Base-by-base conservation (phyloP, 495 filamentous ascomycete species). In the Entonaema liquescens region DNA sequence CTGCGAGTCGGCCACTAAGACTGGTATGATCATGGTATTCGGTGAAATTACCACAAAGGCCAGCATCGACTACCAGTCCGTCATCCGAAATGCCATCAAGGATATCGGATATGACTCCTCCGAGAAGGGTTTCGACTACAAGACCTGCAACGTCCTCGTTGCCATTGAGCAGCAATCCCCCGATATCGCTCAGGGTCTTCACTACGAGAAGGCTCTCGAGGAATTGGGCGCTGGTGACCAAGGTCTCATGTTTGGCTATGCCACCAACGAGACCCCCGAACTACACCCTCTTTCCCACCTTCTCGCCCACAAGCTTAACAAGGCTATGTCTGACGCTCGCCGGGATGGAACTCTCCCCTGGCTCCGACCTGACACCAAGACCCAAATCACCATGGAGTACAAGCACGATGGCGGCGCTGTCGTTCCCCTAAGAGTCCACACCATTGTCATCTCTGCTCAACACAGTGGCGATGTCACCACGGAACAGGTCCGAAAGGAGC, bases 191-290 rank as follows among this genome's bases (percentile, higher is more conserved):
- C 95, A 98, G 83, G 95, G 95, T 87, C 91, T 99, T 28, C 92
- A 97, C 84, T 95, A 95, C 78, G 95, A 99, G 58, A 87, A 97
- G 84, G 93, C 92, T 72, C 90, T 99, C 66, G 95, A 99, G 89
- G 91, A 97, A 84, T 89, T 99, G 69, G 95, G 95, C 84, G 95
- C 95, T 64, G 95, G 95, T 91, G 95, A 99, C 85, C 95, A 99
- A 87, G 95, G 95, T 86, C 97, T 99, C 87, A 99, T 99, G 95
- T 99, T 99, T 83, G 95, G 95, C 73, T 99, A 99, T 90, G 95
- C 95, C 78, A 97, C 95, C 79, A 95, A 99, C 76, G 95, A 99
- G 88, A 98, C 95, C 77, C 95, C 95, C 68, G 95, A 99, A 85
- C 89, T 95, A 70, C 91, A 98, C 78, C 95, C 95, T 68, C 85